Percentiles rank a stretch among this genome's conserved stretches.
phyloP scores from a whole-genome alignment of 1,284 basidiomycete species.

The Ceratobasidium sp. region DNA sequence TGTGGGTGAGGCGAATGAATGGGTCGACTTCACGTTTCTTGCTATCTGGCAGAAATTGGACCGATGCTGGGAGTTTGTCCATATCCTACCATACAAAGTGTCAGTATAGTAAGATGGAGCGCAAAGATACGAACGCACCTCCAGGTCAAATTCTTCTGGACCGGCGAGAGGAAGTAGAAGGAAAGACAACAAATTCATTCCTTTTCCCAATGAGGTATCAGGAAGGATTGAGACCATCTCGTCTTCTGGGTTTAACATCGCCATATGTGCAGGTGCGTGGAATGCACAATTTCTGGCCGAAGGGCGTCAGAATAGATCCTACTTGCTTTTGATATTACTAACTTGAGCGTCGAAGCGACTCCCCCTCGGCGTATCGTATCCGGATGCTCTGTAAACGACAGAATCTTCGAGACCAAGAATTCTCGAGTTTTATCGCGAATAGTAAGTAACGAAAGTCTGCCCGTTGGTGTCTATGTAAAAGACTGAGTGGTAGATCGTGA shows the following conservation, averaged over 20 bases:
- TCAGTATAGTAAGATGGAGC: constrained; percentile 17
- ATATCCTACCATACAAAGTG: constrained; percentile 70
- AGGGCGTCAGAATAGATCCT: neutral
- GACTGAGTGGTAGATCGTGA: neutral
- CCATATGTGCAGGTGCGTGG: constrained; percentile 70
- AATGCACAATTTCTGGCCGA: constrained; percentile 79
- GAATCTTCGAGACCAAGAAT: constrained; percentile 83
- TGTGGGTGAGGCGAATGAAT: constrained; percentile 81
- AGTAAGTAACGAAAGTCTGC: constrained; percentile 76
- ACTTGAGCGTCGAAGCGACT: constrained; percentile 88
- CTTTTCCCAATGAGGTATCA: constrained; percentile 70
- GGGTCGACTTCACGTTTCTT: constrained; percentile 88
- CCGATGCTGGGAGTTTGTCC: constrained; percentile 82
- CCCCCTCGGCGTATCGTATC: constrained; percentile 88
- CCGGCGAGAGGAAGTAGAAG: constrained; percentile 93
- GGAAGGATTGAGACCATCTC: constrained; percentile 63
- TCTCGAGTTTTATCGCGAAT: constrained; percentile 59
- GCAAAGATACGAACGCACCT: constrained; percentile 62
- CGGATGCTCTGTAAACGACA: constrained; percentile 88
- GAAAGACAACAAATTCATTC: constrained; percentile 83
- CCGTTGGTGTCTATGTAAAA: constrained; percentile 65
- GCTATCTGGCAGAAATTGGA: constrained; percentile 88
- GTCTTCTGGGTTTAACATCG: constrained; percentile 70
- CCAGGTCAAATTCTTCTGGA: constrained; percentile 91
- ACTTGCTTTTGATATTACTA: constrained; percentile 46